These are phyloP conservation scores for Claviceps maximensis DNA, from an alignment of 2,329 filamentous ascomycete species.

Conservation along the genomic window DNA sequence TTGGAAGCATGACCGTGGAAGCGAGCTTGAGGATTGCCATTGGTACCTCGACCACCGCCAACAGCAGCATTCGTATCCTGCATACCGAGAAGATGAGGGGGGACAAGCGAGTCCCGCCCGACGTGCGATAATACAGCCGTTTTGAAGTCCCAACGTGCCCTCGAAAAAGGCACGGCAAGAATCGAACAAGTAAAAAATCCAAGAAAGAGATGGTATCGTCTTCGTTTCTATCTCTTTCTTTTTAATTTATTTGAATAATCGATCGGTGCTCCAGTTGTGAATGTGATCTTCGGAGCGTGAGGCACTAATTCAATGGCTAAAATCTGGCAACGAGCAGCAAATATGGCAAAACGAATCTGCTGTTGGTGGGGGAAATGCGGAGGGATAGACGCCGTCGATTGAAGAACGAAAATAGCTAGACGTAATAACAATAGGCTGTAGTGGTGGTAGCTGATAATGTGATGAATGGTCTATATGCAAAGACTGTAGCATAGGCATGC, in stretches of 20 bases:
- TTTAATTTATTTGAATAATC: neutral
- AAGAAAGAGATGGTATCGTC: neutral
- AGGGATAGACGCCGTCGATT: neutral
- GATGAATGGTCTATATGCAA: neutral
- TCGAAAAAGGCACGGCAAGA: slow-evolving; percentile 31
- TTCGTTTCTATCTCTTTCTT: neutral
- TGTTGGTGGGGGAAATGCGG: neutral
- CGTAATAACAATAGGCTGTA: neutral
- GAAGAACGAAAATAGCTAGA: neutral
- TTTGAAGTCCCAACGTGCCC: slow-evolving; percentile 53
- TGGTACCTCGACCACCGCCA: slow-evolving; percentile 28
- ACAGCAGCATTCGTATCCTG: slow-evolving; percentile 65
- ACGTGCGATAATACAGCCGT: slow-evolving; percentile 70
- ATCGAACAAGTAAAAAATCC: neutral
- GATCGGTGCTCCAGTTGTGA: neutral
- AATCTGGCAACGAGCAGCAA: neutral
- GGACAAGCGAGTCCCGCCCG: slow-evolving; percentile 74
- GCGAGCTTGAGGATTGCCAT: slow-evolving; percentile 42
- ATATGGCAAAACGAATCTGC: neutral
- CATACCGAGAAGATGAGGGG: slow-evolving; percentile 80
- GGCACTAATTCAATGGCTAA: neutral
- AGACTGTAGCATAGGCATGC: neutral
- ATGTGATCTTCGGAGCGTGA: neutral
- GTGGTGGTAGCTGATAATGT: neutral
- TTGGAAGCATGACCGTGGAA: slow-evolving; percentile 63